phyloP scores from a whole-genome alignment of 2,329 filamentous ascomycete genomes.

The Setomelanomma holmii region DNA sequence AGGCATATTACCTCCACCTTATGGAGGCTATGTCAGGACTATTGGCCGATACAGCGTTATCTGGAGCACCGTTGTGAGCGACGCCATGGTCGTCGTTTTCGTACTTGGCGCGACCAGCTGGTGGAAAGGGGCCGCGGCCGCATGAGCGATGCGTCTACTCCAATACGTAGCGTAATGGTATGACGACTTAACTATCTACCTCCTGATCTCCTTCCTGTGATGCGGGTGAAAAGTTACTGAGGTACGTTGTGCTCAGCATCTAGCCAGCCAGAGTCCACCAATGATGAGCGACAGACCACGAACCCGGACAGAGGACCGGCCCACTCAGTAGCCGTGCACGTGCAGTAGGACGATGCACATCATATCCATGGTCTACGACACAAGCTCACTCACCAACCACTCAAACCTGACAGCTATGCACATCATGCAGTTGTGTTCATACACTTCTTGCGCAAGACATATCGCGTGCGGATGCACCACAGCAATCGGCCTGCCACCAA shows the following conservation, averaged over 20 bases:
- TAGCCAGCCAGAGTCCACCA: background rate
- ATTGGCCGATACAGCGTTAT: conserved; percentile 73
- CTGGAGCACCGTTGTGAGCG: conserved; percentile 72
- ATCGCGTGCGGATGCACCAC: background rate
- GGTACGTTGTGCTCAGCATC: background rate
- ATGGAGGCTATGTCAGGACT: conserved; percentile 67
- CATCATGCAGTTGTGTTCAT: background rate
- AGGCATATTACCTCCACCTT: conserved; percentile 70
- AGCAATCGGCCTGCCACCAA: background rate
- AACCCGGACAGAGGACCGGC: background rate
- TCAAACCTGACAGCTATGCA: background rate
- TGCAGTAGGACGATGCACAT: background rate
- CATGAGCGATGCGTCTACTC: conserved; percentile 20
- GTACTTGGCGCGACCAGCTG: conserved; percentile 68
- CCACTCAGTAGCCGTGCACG: background rate
- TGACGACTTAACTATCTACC: background rate
- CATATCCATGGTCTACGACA: no score
- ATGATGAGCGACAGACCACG: background rate
- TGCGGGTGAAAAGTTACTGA: background rate
- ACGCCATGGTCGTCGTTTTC: conserved; percentile 79
- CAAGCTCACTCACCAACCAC: no score
- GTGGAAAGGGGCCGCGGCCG: conserved; percentile 52
- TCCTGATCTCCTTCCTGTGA: background rate
- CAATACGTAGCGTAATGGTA: conserved; percentile 14
- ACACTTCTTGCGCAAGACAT: background rate